Conservation (phyloP, 768 basidiomycete genomes). For the Hericium alpestre region DNA sequence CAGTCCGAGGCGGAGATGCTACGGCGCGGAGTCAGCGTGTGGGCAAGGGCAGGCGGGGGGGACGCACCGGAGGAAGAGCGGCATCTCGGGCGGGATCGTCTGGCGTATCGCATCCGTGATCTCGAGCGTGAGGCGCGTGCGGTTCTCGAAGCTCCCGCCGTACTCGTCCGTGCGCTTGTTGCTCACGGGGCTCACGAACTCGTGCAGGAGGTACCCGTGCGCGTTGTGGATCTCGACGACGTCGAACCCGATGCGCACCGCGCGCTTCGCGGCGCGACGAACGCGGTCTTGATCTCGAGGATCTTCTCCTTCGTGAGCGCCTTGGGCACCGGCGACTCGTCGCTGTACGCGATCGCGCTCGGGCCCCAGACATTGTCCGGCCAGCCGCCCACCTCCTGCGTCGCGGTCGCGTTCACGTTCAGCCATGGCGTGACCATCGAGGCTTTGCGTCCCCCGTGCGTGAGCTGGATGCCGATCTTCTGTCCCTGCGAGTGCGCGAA, state of each 20-base stretch:
- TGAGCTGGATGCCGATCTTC: constrained; percentile 65
- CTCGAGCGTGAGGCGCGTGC: constrained; percentile 48
- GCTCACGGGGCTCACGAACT: constrained; percentile 30
- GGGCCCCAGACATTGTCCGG: constrained; percentile 22
- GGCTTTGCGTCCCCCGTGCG: constrained; percentile 70
- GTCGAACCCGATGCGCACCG: constrained; percentile 16
- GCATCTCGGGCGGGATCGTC: constrained; percentile 48
- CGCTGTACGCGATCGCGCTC: constrained; percentile 26
- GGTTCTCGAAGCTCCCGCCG: constrained; percentile 40
- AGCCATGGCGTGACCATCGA: constrained; percentile 57
- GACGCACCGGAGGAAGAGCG: constrained; percentile 58
- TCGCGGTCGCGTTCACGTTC: constrained; percentile 22
- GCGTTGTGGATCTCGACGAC: constrained; percentile 19
- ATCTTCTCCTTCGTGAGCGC: constrained; percentile 29
- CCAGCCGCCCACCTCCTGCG: constrained; percentile 31
- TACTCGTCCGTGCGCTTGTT: constrained; percentile 38
- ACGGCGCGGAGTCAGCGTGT: constrained; percentile 6
- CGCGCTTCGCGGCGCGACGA: constrained; percentile 20
- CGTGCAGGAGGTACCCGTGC: constrained; percentile 17
- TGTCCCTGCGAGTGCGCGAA: constrained; percentile 66
- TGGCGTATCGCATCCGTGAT: constrained; percentile 54
- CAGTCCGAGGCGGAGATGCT: constrained; percentile 69
- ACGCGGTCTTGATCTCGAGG: constrained; percentile 28
- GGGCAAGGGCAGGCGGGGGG: not conserved
- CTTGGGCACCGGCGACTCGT: constrained; percentile 25